Conservation (phyloP, 163 green algal genomes). For the Chloromonas sp. region DNA sequence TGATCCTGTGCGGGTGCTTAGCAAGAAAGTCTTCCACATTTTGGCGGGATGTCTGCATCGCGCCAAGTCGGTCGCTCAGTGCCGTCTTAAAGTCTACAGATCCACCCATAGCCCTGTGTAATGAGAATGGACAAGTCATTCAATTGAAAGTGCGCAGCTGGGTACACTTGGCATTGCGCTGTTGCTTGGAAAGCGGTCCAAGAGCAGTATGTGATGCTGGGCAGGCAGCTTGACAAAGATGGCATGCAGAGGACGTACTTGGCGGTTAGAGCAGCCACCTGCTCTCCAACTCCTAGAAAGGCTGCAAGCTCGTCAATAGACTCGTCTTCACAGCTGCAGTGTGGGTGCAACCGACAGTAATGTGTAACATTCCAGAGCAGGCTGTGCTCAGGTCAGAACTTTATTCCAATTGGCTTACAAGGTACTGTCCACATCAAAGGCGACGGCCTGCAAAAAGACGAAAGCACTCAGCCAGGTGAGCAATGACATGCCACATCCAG, state of each 20-base stretch:
- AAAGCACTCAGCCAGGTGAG: neutral
- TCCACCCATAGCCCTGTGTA: constrained; percentile 88
- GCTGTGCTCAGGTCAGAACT: neutral
- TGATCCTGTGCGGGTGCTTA: constrained; percentile 66
- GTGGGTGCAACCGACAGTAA: too few relatives aligned
- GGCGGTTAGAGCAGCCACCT: constrained; percentile 76
- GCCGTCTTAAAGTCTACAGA: constrained; percentile 88
- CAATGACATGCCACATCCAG: neutral
- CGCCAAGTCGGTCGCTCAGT: constrained; percentile 68
- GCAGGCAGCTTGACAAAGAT: too few relatives aligned
- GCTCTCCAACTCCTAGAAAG: constrained; percentile 79
- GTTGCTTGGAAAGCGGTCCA: too few relatives aligned
- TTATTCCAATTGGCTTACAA: constrained; percentile 56
- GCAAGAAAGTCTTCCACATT: constrained; percentile 74
- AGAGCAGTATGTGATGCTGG: too few relatives aligned
- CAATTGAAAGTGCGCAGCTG: too few relatives aligned
- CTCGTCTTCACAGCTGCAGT: constrained; percentile 85
- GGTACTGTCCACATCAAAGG: constrained; percentile 97
- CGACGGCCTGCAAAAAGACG: constrained; percentile 66
- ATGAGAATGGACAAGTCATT: too few relatives aligned
- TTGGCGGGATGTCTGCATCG: constrained; percentile 70
- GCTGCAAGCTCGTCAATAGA: constrained; percentile 97
- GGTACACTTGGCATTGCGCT: too few relatives aligned
- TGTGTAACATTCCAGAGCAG: neutral
- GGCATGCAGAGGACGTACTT: constrained; percentile 22